phyloP scores from a whole-genome alignment of 495 filamentous ascomycete species.

The Podospora bellae-mahoneyi region DNA sequence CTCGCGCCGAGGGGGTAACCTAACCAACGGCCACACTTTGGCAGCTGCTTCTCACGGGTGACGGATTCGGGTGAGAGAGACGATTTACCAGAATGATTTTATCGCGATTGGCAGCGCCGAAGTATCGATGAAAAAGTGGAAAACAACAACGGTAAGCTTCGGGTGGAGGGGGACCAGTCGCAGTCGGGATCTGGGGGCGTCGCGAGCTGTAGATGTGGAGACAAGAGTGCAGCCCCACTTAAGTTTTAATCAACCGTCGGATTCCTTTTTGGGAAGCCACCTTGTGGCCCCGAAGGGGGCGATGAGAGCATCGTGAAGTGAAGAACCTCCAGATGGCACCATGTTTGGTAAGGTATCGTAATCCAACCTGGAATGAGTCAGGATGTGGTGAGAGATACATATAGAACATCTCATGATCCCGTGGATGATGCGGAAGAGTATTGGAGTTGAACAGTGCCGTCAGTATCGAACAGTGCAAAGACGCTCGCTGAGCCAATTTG shows the following conservation, averaged over 20 bases:
- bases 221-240: neutral
- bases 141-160: neutral
- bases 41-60: neutral
- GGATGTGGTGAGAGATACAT: neutral
- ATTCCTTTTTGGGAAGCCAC: neutral
- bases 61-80: neutral
- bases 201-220: neutral
- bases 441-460: neutral
- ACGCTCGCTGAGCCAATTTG: neutral
- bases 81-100: no score
- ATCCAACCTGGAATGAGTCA: neutral
- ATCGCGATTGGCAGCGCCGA: neutral
- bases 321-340: neutral
- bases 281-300: neutral
- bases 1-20: neutral
- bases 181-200: neutral
- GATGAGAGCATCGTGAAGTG: neutral
- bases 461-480: neutral
- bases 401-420: neutral
- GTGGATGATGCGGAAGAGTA: neutral
- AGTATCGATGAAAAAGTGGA: neutral
- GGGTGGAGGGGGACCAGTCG: neutral
- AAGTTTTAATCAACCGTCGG: neutral
- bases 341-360: neutral
- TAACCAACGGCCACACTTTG: neutral